A percentile compares a stretch with the other conserved stretches of the same genome.
Evolutionary conservation across 2,329 filamentous ascomycete genomes (phyloP).

Genomic region (Colletotrichum destructivum): DNA sequence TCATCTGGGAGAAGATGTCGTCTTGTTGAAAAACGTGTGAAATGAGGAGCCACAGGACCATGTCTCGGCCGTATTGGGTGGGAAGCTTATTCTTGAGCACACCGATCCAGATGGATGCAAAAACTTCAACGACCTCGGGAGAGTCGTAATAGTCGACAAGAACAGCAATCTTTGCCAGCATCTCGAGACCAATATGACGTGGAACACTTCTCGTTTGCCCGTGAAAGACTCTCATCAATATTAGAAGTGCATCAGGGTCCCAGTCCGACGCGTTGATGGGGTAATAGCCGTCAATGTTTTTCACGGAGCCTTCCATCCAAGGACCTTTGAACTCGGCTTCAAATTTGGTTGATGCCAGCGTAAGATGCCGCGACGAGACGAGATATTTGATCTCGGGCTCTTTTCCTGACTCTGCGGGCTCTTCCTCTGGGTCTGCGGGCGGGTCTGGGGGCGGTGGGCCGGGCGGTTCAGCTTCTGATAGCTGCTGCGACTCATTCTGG

Average conservation of each 20-base stretch:
- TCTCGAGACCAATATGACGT: constrained; percentile 43
- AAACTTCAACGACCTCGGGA: constrained; percentile 45
- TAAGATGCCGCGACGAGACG: constrained; percentile 44
- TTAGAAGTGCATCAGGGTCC: constrained; percentile 48
- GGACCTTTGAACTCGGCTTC: constrained; percentile 23
- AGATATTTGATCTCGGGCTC: constrained; percentile 4
- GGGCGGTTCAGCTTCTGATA: not conserved
- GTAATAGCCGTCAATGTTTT: constrained; percentile 9
- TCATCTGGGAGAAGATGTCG: constrained; percentile 18
- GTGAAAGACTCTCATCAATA: constrained; percentile 50
- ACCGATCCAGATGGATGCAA: constrained; percentile 40
- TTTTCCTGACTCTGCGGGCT: not conserved
- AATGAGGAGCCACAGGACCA: constrained; percentile 37
- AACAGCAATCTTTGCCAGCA: constrained; percentile 47
- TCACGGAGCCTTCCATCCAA: constrained; percentile 36
- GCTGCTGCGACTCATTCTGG: not conserved
- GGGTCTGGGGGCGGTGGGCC: no score
- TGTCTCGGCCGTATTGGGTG: constrained; percentile 16
- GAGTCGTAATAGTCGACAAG: constrained; percentile 52
- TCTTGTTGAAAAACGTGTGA: constrained; percentile 41
- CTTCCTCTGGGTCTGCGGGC: no score
- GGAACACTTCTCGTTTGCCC: constrained; percentile 46
- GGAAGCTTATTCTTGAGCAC: not conserved
- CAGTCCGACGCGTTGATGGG: constrained; percentile 43
- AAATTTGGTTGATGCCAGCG: constrained; percentile 43